phyloP scores from a whole-genome alignment of 352 stramenopile genomes.

The Detonula confervacea region DNA sequence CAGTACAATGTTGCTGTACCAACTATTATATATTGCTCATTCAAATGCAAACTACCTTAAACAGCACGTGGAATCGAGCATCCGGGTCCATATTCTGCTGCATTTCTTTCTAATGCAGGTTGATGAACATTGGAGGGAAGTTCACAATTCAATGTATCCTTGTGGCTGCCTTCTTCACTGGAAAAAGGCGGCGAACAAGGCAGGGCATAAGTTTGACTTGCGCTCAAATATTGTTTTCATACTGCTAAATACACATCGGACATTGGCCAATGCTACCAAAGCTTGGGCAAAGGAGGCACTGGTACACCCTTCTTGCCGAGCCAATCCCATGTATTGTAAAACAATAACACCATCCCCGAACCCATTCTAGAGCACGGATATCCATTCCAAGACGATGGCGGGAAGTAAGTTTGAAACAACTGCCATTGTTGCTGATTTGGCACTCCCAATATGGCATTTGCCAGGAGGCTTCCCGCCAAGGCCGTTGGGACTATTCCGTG shows the following conservation, averaged over 20 bases:
- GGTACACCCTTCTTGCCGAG: slow-evolving; percentile 38
- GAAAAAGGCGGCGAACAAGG: too few relatives aligned
- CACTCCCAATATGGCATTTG: slow-evolving; percentile 48
- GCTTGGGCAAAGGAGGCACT: slow-evolving; percentile 41
- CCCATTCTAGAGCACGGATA: slow-evolving; percentile 38
- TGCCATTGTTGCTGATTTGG: slow-evolving; percentile 44
- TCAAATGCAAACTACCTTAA: too few relatives aligned
- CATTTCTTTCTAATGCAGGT: too few relatives aligned
- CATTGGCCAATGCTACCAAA: slow-evolving; percentile 46
- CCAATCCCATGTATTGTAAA: slow-evolving; percentile 52
- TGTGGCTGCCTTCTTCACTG: too few relatives aligned
- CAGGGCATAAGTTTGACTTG: too few relatives aligned
- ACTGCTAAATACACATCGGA: background rate
- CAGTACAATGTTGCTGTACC: too few relatives aligned
- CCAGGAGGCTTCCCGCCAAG: slow-evolving; percentile 40
- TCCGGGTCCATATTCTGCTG: too few relatives aligned
- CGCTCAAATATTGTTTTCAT: too few relatives aligned
- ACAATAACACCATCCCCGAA: slow-evolving; percentile 23
- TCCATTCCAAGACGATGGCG: slow-evolving; percentile 44
- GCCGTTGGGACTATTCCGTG: slow-evolving; percentile 53
- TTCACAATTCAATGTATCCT: too few relatives aligned
- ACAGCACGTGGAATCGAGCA: too few relatives aligned
- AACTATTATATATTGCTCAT: too few relatives aligned
- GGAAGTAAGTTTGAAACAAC: slow-evolving; percentile 50
- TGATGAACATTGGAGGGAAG: too few relatives aligned